Percentiles rank a stretch among this genome's conserved stretches.
Evolutionary conservation across 2,329 filamentous ascomycete species (phyloP).

Genomic region (Pestalotiopsis fici): DNA sequence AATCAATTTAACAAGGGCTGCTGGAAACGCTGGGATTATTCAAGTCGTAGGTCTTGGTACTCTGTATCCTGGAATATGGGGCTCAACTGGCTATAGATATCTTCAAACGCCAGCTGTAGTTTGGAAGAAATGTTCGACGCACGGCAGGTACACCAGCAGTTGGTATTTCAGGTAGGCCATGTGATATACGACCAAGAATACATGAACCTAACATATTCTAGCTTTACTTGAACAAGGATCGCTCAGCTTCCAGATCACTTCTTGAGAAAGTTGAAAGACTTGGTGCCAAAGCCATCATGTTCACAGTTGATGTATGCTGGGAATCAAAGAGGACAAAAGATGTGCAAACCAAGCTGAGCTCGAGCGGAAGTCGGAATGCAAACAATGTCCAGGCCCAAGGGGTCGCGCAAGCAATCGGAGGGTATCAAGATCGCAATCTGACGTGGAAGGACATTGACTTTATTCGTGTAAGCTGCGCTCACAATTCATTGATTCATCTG

Average conservation of each 20-base stretch:
- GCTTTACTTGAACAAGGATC: neutral
- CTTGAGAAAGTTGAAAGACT: neutral
- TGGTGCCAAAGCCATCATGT: conserved; percentile 1
- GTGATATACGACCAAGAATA: neutral
- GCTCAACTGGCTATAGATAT: too few relatives aligned
- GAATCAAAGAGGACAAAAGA: neutral
- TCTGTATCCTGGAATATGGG: neutral
- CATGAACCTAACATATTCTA: neutral
- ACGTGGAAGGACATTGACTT: neutral
- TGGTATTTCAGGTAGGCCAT: neutral
- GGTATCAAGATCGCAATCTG: neutral
- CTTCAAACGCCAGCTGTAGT: neutral
- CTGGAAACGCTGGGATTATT: neutral
- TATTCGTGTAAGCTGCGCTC: neutral
- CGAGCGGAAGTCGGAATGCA: too few relatives aligned
- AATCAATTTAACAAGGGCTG: neutral
- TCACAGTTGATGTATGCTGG: neutral
- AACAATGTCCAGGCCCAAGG: neutral
- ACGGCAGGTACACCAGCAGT: neutral
- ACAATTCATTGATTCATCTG: neutral
- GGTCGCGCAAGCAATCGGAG: neutral
- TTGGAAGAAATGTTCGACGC: neutral
- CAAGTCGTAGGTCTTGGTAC: neutral
- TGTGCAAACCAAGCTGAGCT: neutral
- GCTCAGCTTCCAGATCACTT: neutral